Conservation (phyloP, 495 filamentous ascomycete genomes). For the Tuber brumale region DNA sequence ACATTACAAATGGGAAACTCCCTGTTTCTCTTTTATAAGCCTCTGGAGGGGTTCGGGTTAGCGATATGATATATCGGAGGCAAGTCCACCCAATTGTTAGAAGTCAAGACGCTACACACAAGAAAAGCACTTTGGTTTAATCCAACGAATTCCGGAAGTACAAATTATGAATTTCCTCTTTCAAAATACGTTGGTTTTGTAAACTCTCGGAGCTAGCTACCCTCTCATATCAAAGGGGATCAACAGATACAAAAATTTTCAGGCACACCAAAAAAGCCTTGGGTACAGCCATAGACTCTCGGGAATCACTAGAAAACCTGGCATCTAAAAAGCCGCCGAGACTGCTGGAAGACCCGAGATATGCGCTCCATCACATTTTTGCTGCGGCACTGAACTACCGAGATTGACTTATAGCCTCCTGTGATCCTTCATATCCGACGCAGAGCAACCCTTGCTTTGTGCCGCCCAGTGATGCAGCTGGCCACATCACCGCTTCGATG, state of each 20-base stretch:
- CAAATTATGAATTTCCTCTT: background rate
- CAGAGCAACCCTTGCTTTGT: background rate
- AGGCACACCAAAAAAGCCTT: background rate
- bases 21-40: background rate
- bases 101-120: background rate
- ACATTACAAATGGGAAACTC: background rate
- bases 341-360: background rate
- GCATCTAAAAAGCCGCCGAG: background rate
- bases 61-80: background rate
- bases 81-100: background rate
- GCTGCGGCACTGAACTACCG: background rate
- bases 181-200: background rate
- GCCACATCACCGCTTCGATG: background rate
- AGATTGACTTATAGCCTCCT: background rate
- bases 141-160: background rate
- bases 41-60: background rate
- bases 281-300: background rate
- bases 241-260: background rate
- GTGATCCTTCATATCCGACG: background rate
- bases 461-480: background rate
- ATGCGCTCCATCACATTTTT: background rate
- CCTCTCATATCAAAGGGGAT: background rate
- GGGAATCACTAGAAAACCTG: background rate
- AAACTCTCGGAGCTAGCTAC: background rate
- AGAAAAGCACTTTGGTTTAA: background rate